Evolutionary conservation across 768 basidiomycete genomes (phyloP), one percentile per base, ranked within the genome.

Genomic region (Pleurotus ostreatus): DNA sequence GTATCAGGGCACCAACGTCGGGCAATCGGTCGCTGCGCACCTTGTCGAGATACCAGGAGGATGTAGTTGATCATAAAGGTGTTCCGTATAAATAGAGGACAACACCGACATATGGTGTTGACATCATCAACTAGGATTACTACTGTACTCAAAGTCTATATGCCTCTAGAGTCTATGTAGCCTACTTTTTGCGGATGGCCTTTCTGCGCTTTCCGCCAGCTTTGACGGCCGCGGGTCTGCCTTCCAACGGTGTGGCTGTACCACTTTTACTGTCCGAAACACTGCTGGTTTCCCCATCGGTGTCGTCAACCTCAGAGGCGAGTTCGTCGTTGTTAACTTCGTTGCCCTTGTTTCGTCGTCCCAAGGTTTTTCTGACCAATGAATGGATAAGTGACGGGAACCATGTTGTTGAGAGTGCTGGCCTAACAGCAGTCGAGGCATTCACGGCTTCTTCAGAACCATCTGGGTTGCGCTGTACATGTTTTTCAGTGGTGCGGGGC

Each of bases 21-120:
- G n/a, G 16, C 8, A 39, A 25, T 23, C 48, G 8, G 55, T 22
- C 23, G 34, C 59, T 62, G 73, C 77, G 65, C 61, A 73, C 92
- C 95, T 86, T 98, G 95, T 56, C 94, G 84, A 40, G 94, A 97
- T 49, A 98, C 83, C 23, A 98, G 86, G 49, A 98, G 82, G 62
- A 98, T 82, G 78, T 96, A 98, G 76, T 88, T 90, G 74, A 97
- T 89, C 88, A 92, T 90, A 18, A 56, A 12, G 39, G 45, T 16
- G 53, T 44, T 26, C 49, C 39, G 49, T 40, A 20, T 39, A 53
- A 53, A 53, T 38, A 53, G 15, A 39, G 39, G 13, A 53, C 51
- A 53, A 41, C 55, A 56, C 16, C 37, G 15, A 23, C 30, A 5
- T 13, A 48, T 51, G 23, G 46, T 49, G 16, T 39, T 57, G 38